These are phyloP conservation scores for Torulaspora gathmanii DNA, from an alignment of 805 yeast genomes.

Conservation along the genomic window DNA sequence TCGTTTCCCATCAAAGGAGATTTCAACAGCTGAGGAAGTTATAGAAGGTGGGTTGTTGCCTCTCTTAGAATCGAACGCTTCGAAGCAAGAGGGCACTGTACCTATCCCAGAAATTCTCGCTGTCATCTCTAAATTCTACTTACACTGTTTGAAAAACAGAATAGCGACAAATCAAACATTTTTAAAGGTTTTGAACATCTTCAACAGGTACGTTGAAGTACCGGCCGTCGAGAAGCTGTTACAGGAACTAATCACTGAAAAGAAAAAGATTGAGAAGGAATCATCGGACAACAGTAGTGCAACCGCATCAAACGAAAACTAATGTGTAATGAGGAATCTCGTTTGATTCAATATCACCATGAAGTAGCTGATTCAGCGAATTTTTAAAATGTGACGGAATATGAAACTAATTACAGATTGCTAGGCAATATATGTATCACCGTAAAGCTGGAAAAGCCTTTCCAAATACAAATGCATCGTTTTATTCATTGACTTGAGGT, in stretches of 20 bases:
- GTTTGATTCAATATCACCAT: no score
- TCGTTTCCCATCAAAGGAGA: constrained; percentile 35
- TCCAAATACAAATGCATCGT: neutral
- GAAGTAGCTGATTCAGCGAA: neutral
- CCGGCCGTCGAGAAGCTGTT: constrained; percentile 38
- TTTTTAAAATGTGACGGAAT: neutral
- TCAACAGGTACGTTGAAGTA: constrained; percentile 39
- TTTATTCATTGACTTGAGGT: neutral
- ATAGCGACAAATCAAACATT: constrained; percentile 38
- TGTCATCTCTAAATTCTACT: constrained; percentile 60
- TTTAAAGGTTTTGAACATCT: constrained; percentile 37
- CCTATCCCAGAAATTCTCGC: constrained; percentile 67
- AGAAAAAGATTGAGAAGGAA: constrained; percentile 32
- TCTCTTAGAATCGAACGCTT: constrained; percentile 23
- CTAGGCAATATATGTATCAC: neutral
- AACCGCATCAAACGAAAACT: neutral
- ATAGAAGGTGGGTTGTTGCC: constrained; percentile 77
- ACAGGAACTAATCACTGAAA: constrained; percentile 37
- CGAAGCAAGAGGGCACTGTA: constrained; percentile 12
- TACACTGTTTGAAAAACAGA: constrained; percentile 42
- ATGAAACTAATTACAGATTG: neutral
- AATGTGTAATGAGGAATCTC: neutral
- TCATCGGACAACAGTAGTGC: neutral
- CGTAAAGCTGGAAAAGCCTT: neutral
- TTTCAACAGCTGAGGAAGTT: constrained; percentile 48